Evolutionary conservation across 2,329 filamentous ascomycete species (phyloP).

Genomic region (Nigrospora sphaerica): DNA sequence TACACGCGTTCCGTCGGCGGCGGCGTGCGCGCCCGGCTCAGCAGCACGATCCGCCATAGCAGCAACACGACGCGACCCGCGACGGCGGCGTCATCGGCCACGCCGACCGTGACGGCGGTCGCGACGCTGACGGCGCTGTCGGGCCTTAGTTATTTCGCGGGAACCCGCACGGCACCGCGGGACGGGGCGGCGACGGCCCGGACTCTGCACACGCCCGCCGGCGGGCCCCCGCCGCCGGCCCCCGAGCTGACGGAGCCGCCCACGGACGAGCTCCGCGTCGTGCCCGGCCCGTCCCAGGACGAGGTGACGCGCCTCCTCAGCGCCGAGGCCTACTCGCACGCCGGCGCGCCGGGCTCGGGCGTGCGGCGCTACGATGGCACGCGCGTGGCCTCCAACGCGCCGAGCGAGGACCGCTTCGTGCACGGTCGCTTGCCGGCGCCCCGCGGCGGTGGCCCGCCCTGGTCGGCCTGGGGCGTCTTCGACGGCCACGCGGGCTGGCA

Average conservation of each 20-base stretch:
- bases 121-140: no score
- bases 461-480: slow-evolving; percentile 25
- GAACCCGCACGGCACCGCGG: no score
- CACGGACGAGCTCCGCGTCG: background rate
- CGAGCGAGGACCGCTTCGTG: slow-evolving; percentile 24
- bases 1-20: no score
- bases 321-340: slow-evolving; percentile 14
- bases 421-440: slow-evolving; percentile 22
- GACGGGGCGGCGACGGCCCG: no score
- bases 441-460: slow-evolving; percentile 10
- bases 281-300: background rate
- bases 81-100: no score
- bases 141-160: no score
- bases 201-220: no score
- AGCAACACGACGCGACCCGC: no score
- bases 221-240: no score
- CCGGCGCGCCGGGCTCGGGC: slow-evolving; percentile 7
- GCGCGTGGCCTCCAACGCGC: slow-evolving; percentile 23
- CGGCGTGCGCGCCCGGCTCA: no score
- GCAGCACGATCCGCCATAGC: no score
- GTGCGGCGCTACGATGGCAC: slow-evolving; percentile 21
- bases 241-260: background rate
- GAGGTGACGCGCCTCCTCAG: slow-evolving; percentile 19
- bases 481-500: slow-evolving; percentile 29
- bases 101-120: no score